phyloP scores from a whole-genome alignment of 176 grass and related monocot genomes.

The Saccharum officinarum region DNA sequence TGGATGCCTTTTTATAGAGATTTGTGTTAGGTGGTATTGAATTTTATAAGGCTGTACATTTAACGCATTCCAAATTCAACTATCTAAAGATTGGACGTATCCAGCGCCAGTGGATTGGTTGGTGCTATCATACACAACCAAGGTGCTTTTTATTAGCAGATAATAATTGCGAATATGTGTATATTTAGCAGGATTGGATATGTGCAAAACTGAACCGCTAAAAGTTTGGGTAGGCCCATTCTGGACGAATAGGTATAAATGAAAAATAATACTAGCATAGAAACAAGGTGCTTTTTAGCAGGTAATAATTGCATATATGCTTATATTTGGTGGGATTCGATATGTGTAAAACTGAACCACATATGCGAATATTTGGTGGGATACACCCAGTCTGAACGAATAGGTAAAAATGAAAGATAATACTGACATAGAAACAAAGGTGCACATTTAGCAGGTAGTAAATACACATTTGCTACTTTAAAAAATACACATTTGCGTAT shows the following conservation, averaged over 20 bases:
- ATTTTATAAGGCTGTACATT: background rate
- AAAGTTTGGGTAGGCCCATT: background rate
- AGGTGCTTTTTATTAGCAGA: background rate
- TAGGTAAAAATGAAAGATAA: background rate
- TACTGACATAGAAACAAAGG: background rate
- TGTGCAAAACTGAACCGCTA: background rate
- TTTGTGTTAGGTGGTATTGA: background rate
- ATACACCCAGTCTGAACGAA: background rate
- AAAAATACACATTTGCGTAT: background rate
- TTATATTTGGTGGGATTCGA: background rate
- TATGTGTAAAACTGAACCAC: too few species aligned
- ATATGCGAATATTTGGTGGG: too few species aligned
- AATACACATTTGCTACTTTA: background rate
- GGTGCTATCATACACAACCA: background rate
- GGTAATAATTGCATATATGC: background rate
- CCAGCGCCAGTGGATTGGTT: background rate
- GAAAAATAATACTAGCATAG: background rate
- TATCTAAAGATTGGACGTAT: background rate
- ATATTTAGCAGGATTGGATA: background rate
- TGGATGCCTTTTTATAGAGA: slow-evolving; percentile 8
- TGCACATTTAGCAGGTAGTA: background rate
- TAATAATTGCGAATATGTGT: background rate
- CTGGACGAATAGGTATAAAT: background rate
- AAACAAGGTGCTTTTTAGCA: background rate
- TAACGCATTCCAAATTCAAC: background rate